Percentiles rank a stretch among this genome's conserved stretches.
phyloP scores from a whole-genome alignment of 176 grass and related monocot species.

The Aegilops speltoides region DNA sequence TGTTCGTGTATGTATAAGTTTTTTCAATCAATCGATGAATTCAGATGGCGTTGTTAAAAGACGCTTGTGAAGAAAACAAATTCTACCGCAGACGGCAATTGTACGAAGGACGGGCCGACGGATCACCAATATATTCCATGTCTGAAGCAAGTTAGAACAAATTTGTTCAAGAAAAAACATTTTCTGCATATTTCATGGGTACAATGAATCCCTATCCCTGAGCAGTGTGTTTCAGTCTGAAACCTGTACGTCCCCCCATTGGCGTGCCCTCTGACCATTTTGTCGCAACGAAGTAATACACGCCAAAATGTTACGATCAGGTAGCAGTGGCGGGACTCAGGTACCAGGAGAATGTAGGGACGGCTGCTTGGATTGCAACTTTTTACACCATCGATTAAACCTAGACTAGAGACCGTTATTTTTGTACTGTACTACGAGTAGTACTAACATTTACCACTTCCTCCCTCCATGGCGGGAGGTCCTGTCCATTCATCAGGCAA shows the following conservation, averaged over 20 bases:
- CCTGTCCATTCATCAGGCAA: neutral
- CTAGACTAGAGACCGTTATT: constrained; percentile 12
- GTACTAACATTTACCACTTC: neutral
- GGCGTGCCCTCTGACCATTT: neutral
- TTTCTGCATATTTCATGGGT: too few species aligned
- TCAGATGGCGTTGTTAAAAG: too few species aligned
- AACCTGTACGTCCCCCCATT: neutral
- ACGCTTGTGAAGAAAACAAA: too few species aligned
- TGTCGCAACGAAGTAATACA: neutral
- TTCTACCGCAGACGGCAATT: too few species aligned
- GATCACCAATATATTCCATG: too few species aligned
- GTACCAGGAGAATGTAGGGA: neutral
- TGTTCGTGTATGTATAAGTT: too few species aligned
- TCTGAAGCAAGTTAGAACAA: too few species aligned
- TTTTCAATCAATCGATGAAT: too few species aligned
- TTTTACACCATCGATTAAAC: constrained; percentile 15
- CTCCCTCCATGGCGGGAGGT: neutral
- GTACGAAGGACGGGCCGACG: too few species aligned
- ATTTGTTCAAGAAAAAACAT: too few species aligned
- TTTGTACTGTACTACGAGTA: neutral
- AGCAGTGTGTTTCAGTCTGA: neutral
- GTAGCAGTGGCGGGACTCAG: neutral
- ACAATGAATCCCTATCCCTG: too few species aligned
- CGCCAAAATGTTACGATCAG: constrained; percentile 2
- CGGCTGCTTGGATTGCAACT: neutral